Percentiles rank a stretch among this genome's conserved stretches.
These are phyloP conservation scores for Mitosporidium daphniae DNA, from an alignment of 371 early-diverging fungal genomes.

Conservation along the genomic window DNA sequence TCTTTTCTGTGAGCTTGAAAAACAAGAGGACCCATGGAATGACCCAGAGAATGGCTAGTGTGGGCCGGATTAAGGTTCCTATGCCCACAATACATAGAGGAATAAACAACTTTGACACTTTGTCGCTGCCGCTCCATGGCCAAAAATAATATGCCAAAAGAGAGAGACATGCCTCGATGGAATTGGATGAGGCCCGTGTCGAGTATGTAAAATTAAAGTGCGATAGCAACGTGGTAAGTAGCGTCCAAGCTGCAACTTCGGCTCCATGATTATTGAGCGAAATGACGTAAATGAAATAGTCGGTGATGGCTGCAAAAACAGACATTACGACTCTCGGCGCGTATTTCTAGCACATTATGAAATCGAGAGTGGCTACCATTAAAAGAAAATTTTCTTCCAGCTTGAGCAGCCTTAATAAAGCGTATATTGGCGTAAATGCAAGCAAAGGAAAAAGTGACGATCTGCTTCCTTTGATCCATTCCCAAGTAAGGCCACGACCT, in stretches of 20 bases:
- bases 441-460: slow-evolving; percentile 30
- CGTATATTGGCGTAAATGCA: slow-evolving; percentile 29
- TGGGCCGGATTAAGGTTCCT: no score
- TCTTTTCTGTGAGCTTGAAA: no score
- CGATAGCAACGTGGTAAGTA: slow-evolving; percentile 23
- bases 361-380: slow-evolving; percentile 8
- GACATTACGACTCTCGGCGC: slow-evolving; percentile 31
- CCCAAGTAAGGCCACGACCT: slow-evolving; percentile 32
- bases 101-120: no score
- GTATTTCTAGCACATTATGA: slow-evolving; percentile 11
- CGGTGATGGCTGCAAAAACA: slow-evolving; percentile 21
- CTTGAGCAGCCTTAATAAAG: slow-evolving; percentile 5
- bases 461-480: slow-evolving; percentile 29
- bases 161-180: slow-evolving; percentile 21
- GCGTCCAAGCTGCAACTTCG: slow-evolving; percentile 18
- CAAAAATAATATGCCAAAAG: slow-evolving; percentile 25
- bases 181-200: slow-evolving; percentile 27
- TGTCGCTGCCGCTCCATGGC: no score
- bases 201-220: slow-evolving; percentile 39
- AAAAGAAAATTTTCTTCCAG: slow-evolving; percentile 17
- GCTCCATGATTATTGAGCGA: slow-evolving; percentile 15
- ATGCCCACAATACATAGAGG: no score
- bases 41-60: no score
- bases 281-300: slow-evolving; percentile 25
- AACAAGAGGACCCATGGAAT: no score